A percentile compares a stretch with the other conserved stretches of the same genome.
These are phyloP conservation scores for Lepidium campestre DNA, from an alignment of 441 rosid species.

Conservation along the genomic window DNA sequence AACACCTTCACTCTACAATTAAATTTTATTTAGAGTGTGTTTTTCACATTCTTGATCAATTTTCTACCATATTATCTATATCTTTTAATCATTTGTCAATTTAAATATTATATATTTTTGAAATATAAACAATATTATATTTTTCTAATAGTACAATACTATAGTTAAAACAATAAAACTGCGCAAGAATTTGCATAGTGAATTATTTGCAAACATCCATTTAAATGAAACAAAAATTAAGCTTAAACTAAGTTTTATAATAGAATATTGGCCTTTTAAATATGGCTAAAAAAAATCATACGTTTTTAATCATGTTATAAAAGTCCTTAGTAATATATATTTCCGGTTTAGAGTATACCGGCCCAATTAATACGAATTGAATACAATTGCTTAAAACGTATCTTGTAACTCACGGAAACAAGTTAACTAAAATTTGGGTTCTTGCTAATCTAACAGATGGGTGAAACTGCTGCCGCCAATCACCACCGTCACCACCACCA, in stretches of 20 bases:
- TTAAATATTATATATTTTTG: too few species aligned
- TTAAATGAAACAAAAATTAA: not conserved
- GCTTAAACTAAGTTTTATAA: not conserved
- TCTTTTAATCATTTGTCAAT: not conserved
- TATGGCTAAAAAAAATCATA: not conserved
- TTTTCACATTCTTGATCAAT: not conserved
- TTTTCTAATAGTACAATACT: not conserved
- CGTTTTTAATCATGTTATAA: not conserved
- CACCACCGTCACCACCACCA: constrained; percentile 32
- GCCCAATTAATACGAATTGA: not conserved
- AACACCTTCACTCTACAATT: not conserved
- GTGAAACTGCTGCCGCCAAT: constrained; percentile 34
- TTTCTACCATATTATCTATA: not conserved
- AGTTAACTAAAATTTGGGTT: not conserved
- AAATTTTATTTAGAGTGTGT: not conserved
- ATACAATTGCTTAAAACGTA: not conserved
- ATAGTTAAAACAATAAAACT: too few species aligned
- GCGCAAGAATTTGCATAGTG: not conserved
- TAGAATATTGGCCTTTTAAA: too few species aligned
- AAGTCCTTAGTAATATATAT: not conserved
- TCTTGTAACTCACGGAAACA: not conserved
- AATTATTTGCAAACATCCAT: not conserved
- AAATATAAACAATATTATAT: too few species aligned
- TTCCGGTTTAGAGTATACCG: not conserved
- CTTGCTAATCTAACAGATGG: constrained; percentile 37